phyloP scores from a whole-genome alignment of 305 asterid genomes.

The Solanum aculeatissimum region DNA sequence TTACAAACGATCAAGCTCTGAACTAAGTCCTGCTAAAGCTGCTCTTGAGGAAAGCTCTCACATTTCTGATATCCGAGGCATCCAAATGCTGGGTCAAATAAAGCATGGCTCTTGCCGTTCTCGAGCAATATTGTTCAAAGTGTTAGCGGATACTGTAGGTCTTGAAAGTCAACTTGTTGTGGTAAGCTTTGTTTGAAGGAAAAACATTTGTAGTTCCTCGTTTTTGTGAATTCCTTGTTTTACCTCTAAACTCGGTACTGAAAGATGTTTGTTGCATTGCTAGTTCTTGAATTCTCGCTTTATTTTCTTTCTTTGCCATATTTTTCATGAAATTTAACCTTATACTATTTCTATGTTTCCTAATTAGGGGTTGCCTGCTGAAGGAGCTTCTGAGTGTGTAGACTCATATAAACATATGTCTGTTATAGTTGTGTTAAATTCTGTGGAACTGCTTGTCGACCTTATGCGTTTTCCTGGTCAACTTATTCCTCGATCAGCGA shows the following conservation, averaged over 20 bases:
- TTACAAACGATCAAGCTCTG: slow-evolving; percentile 69
- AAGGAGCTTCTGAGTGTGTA: slow-evolving; percentile 70
- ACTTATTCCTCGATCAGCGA: slow-evolving; percentile 80
- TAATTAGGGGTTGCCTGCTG: slow-evolving; percentile 88
- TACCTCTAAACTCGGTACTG: not conserved
- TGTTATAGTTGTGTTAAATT: slow-evolving; percentile 73
- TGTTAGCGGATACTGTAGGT: slow-evolving; percentile 97
- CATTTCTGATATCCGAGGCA: slow-evolving; percentile 49
- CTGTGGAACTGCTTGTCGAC: slow-evolving; percentile 82
- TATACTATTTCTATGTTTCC: slow-evolving; percentile 4
- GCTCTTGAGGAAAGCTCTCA: slow-evolving; percentile 53
- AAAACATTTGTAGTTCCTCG: not conserved
- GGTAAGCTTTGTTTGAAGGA: slow-evolving; percentile 39
- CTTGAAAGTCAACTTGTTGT: slow-evolving; percentile 86
- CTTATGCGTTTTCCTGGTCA: slow-evolving; percentile 98
- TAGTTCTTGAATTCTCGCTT: not conserved
- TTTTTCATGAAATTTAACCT: not conserved
- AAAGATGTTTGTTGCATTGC: not conserved
- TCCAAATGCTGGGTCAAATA: slow-evolving; percentile 91
- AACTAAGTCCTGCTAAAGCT: slow-evolving; percentile 68
- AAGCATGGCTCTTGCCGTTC: slow-evolving; percentile 93
- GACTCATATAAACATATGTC: slow-evolving; percentile 97
- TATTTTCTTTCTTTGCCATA: not conserved
- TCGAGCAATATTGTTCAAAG: slow-evolving; percentile 91
- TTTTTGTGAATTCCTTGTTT: not conserved